Conservation (phyloP, 768 basidiomycete species). For the Mrakia blollopis region DNA sequence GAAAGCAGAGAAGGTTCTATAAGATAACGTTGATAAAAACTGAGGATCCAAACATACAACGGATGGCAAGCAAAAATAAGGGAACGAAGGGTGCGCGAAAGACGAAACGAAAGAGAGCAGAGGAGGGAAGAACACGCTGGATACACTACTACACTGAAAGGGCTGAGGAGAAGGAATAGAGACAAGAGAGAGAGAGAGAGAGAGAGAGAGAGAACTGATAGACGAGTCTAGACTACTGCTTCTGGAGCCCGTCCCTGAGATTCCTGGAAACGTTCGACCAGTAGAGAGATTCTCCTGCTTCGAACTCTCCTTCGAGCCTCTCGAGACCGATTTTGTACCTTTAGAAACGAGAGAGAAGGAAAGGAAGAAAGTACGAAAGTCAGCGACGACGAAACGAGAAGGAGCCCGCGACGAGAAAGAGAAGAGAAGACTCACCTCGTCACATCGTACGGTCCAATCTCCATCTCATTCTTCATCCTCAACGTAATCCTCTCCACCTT, state of each 20-base stretch:
- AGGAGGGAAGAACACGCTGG: too few relatives aligned
- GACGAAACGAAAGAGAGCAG: neutral
- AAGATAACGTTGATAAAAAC: too few relatives aligned
- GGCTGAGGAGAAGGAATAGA: neutral
- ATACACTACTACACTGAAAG: too few relatives aligned
- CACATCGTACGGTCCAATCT: slow-evolving; percentile 41
- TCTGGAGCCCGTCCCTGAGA: slow-evolving; percentile 25
- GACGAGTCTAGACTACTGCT: too few relatives aligned
- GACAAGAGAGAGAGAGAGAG: neutral
- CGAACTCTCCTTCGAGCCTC: slow-evolving; percentile 42
- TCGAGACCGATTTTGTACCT: slow-evolving; percentile 37
- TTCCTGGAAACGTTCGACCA: slow-evolving; percentile 42
- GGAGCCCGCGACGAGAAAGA: neutral
- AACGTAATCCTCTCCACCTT: slow-evolving; percentile 42
- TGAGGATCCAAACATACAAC: too few relatives aligned
- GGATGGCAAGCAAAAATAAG: too few relatives aligned
- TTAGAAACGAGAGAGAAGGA: too few relatives aligned
- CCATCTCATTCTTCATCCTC: slow-evolving; percentile 41
- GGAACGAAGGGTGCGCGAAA: too few relatives aligned
- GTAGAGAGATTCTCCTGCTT: slow-evolving; percentile 41
- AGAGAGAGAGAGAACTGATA: neutral
- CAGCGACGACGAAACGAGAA: neutral
- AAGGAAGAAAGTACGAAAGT: neutral
- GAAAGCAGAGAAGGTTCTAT: too few relatives aligned
- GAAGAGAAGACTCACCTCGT: slow-evolving; percentile 25